A percentile compares a stretch with the other conserved stretches of the same genome.
Evolutionary conservation across 208 protist genomes (phyloP).

Genomic region (Crithidia bombi): DNA sequence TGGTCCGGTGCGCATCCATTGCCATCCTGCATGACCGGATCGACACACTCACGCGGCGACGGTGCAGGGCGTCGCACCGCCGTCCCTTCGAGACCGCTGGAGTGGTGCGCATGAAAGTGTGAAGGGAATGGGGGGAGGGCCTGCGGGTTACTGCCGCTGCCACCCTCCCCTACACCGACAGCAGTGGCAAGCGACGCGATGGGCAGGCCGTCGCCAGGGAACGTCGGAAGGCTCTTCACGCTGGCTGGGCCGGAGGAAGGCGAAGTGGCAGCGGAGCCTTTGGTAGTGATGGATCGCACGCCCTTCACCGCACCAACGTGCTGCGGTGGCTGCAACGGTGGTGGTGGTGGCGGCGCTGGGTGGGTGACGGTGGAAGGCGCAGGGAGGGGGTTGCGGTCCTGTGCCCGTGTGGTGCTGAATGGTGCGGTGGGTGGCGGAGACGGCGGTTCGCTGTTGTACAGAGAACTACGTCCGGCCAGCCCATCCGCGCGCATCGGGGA

Average conservation of each 20-base stretch:
- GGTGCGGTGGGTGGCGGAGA: conserved; percentile 1
- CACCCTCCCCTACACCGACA: no score
- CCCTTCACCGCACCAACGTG: neutral
- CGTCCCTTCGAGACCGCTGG: neutral
- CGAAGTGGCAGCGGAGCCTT: conserved; percentile 2
- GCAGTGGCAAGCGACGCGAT: neutral
- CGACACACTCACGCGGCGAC: neutral
- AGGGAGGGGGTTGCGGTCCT: neutral
- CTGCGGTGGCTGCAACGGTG: neutral
- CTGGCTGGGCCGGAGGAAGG: neutral
- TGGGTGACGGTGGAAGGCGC: neutral
- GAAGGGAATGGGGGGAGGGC: neutral
- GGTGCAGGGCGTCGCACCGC: conserved; percentile 5
- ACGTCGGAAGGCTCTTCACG: neutral
- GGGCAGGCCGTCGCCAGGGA: neutral
- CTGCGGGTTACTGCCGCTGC: no score
- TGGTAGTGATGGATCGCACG: conserved; percentile 13
- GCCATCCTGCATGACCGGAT: neutral
- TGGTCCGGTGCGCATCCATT: neutral
- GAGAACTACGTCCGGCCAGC: neutral
- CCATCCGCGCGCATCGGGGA: neutral
- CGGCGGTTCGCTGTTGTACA: conserved; percentile 7
- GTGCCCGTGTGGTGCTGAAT: neutral
- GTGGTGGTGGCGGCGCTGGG: neutral
- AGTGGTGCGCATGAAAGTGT: neutral